phyloP scores from a whole-genome alignment of 2,329 filamentous ascomycete genomes.

The Trichophyton verrucosum region DNA sequence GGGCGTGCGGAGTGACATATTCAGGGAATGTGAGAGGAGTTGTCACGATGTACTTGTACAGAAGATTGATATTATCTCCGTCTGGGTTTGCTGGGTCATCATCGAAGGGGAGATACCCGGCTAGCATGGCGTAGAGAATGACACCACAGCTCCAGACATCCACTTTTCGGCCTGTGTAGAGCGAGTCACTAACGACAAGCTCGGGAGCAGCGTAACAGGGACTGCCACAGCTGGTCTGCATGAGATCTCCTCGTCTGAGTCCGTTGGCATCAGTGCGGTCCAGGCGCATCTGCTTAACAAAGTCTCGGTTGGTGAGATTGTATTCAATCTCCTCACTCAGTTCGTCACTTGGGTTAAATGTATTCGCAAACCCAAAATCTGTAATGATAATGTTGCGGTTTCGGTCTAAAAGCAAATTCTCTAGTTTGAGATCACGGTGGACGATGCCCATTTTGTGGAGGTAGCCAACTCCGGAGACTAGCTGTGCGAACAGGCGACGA shows the following conservation, averaged over 20 bases:
- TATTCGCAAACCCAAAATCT: slow-evolving; percentile 98
- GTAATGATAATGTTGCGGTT: slow-evolving; percentile 99
- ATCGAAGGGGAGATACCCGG: slow-evolving; percentile 93
- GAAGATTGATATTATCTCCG: slow-evolving; percentile 95
- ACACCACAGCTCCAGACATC: slow-evolving; percentile 99
- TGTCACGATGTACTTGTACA: slow-evolving; percentile 98
- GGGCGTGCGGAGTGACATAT: slow-evolving; percentile 93
- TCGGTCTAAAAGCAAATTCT: slow-evolving; percentile 86
- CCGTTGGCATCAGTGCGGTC: slow-evolving; percentile 67
- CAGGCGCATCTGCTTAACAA: slow-evolving; percentile 72
- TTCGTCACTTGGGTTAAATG: slow-evolving; percentile 81
- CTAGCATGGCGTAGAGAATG: slow-evolving; percentile 97
- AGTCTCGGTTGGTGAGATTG: slow-evolving; percentile 74
- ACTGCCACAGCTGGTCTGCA: slow-evolving; percentile 98
- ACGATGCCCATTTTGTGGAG: slow-evolving; percentile 98
- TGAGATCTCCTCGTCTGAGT: slow-evolving; percentile 75
- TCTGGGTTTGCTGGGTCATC: slow-evolving; percentile 97
- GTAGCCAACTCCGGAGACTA: slow-evolving; percentile 93
- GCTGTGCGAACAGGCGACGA: slow-evolving; percentile 80
- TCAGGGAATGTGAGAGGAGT: slow-evolving; percentile 95
- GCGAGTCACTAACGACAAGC: slow-evolving; percentile 88
- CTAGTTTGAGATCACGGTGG: slow-evolving; percentile 89
- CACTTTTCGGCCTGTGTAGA: slow-evolving; percentile 95
- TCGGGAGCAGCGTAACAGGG: slow-evolving; percentile 96
- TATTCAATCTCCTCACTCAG: slow-evolving; percentile 82